phyloP scores from a whole-genome alignment of 306 rosid species.

The Ormosia emarginata region DNA sequence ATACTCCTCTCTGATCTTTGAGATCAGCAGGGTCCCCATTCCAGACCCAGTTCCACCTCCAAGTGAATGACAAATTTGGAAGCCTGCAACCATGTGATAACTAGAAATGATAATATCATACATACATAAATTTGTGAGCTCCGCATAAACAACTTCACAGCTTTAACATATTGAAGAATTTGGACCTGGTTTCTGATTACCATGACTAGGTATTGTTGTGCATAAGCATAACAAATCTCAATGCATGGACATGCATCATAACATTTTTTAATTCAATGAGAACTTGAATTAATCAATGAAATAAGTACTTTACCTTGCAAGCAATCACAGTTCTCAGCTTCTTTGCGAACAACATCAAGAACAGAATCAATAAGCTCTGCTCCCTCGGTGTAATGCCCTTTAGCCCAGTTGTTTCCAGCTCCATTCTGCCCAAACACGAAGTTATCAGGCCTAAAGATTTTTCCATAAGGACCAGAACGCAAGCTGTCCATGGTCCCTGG shows the following conservation, averaged over 20 bases:
- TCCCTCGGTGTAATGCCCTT: constrained; percentile 83
- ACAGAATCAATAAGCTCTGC: constrained; percentile 71
- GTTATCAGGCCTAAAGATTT: constrained; percentile 71
- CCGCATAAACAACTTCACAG: background rate
- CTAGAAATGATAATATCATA: background rate
- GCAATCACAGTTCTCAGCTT: constrained; percentile 80
- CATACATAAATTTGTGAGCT: background rate
- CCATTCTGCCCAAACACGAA: constrained; percentile 79
- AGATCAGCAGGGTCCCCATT: constrained; percentile 72
- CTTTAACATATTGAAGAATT: background rate
- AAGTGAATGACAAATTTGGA: constrained; percentile 74
- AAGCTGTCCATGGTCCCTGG: constrained; percentile 83
- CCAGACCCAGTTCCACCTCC: constrained; percentile 87
- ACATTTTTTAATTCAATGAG: background rate
- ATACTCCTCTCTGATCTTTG: constrained; percentile 83
- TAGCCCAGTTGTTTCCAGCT: constrained; percentile 81
- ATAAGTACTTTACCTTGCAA: constrained; percentile 53
- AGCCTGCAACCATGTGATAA: constrained; percentile 39
- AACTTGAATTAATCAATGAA: background rate
- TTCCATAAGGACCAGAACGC: constrained; percentile 67
- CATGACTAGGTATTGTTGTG: background rate
- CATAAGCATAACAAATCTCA: background rate
- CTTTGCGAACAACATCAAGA: constrained; percentile 83
- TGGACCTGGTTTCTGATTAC: background rate
- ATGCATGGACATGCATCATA: background rate